A percentile compares a stretch with the other conserved stretches of the same genome.
Conservation (phyloP, 257 asterid species). For the Petrea volubilis region DNA sequence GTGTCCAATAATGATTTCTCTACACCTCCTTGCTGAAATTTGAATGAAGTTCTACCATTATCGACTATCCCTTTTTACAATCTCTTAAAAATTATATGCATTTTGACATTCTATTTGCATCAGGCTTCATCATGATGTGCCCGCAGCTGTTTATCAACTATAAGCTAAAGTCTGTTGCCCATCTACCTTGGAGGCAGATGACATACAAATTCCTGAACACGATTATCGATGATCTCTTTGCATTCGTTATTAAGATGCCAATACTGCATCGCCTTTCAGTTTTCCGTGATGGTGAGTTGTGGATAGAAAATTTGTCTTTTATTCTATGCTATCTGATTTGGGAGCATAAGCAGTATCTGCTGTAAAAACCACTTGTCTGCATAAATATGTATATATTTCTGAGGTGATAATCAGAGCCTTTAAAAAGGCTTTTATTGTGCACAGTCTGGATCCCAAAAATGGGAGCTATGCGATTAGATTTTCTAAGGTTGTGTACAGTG, state of each 20-base stretch:
- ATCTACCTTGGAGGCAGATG: slow-evolving; percentile 99
- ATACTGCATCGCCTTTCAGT: slow-evolving; percentile 91
- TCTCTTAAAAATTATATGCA: background rate
- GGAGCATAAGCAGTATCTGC: background rate
- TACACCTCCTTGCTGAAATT: background rate
- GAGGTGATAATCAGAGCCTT: too few relatives aligned
- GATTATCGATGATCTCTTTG: slow-evolving; percentile 96
- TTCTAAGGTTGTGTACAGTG: too few relatives aligned
- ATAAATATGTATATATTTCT: background rate
- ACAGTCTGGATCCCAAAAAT: too few relatives aligned
- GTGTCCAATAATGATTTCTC: too few relatives aligned
- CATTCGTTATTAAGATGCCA: slow-evolving; percentile 97
- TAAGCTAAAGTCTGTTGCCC: slow-evolving; percentile 94
- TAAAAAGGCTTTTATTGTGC: too few relatives aligned
- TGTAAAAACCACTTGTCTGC: background rate
- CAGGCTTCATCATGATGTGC: slow-evolving; percentile 99
- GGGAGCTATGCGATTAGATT: too few relatives aligned
- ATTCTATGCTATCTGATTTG: background rate
- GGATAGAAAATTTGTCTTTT: background rate
- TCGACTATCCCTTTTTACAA: too few relatives aligned
- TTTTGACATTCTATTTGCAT: slow-evolving; percentile 22
- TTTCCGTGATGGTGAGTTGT: slow-evolving; percentile 95
- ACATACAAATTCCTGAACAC: slow-evolving; percentile 95
- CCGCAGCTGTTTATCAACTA: slow-evolving; percentile 95
- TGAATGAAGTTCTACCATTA: background rate